Conservation (phyloP, 352 stramenopile species). For the Phytophthora cajani region DNA sequence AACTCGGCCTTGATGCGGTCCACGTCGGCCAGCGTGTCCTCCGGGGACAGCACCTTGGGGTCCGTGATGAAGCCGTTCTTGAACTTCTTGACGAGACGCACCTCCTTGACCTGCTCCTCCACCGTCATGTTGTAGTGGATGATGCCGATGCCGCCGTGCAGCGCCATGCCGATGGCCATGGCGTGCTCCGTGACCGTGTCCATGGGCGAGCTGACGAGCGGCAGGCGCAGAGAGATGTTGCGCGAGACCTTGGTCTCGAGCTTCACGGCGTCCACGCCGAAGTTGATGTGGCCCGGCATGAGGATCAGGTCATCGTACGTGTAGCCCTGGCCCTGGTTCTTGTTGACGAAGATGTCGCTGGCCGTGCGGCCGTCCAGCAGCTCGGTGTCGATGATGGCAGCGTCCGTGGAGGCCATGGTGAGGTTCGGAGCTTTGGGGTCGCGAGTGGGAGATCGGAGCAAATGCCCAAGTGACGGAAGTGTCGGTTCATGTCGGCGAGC, state of each 20-base stretch:
- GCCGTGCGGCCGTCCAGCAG: conserved; percentile 79
- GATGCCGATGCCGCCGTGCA: conserved; percentile 99
- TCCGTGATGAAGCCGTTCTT: conserved; percentile 99
- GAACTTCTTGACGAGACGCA: conserved; percentile 98
- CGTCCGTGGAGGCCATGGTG: conserved; percentile 35
- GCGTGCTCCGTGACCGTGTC: conserved; percentile 99
- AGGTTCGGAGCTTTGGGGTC: background rate
- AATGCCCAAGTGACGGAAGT: conserved; percentile 50
- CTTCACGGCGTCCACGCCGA: conserved; percentile 85
- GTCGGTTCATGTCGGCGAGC: conserved; percentile 33
- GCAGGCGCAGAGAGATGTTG: conserved; percentile 96
- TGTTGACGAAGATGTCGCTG: conserved; percentile 86
- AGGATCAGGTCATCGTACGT: conserved; percentile 87
- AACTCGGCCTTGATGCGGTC: conserved; percentile 95
- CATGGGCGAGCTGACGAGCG: conserved; percentile 99
- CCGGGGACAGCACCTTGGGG: conserved; percentile 95
- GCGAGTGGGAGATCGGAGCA: conserved; percentile 22
- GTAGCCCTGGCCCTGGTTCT: conserved; percentile 87
- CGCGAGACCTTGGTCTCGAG: conserved; percentile 94
- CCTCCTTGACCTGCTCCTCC: conserved; percentile 96
- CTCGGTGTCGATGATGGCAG: conserved; percentile 49
- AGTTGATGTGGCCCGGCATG: conserved; percentile 79
- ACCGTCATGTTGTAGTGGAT: conserved; percentile 99
- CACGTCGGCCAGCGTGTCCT: conserved; percentile 96
- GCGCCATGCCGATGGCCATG: conserved; percentile 99